Percentiles rank a stretch among this genome's conserved stretches.
These are phyloP conservation scores for Chamaenerion angustifolium DNA, from an alignment of 345 rosid genomes.

Conservation along the genomic window DNA sequence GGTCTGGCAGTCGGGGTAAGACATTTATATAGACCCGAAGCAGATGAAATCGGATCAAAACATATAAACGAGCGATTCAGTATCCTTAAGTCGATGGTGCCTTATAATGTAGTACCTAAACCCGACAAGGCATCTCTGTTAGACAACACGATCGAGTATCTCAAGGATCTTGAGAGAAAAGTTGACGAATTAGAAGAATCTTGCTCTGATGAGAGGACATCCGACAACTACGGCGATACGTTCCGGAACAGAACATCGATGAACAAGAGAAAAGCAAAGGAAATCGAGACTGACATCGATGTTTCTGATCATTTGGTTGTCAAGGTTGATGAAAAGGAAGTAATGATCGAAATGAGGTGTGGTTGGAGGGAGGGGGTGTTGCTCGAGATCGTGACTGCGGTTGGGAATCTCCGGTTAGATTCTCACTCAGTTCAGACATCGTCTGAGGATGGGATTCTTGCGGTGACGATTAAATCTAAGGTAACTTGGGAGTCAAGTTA, in stretches of 20 bases:
- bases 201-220: conserved; percentile 41
- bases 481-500: conserved; percentile 17
- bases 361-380: conserved; percentile 76
- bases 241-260: conserved; percentile 13
- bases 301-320: conserved; percentile 30
- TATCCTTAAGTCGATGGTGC: too few relatives aligned
- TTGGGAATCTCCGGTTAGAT: conserved; percentile 52
- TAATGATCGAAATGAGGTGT: conserved; percentile 58
- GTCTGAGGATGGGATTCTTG: conserved; percentile 43
- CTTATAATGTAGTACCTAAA: too few relatives aligned
- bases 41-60: conserved; percentile 34
- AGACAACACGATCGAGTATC: not conserved
- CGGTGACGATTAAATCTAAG: conserved; percentile 53
- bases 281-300: conserved; percentile 25
- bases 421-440: conserved; percentile 69
- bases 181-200: conserved; percentile 46
- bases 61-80: conserved; percentile 10
- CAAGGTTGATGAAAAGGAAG: conserved; percentile 28
- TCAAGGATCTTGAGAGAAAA: not conserved
- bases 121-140: too few relatives aligned
- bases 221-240: conserved; percentile 43
- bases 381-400: conserved; percentile 60
- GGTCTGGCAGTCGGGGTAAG: conserved; percentile 16
- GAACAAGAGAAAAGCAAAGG: conserved; percentile 56
- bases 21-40: conserved; percentile 23